Base-by-base conservation (phyloP, 768 basidiomycete genomes). In the Kwoniella sp. region DNA sequence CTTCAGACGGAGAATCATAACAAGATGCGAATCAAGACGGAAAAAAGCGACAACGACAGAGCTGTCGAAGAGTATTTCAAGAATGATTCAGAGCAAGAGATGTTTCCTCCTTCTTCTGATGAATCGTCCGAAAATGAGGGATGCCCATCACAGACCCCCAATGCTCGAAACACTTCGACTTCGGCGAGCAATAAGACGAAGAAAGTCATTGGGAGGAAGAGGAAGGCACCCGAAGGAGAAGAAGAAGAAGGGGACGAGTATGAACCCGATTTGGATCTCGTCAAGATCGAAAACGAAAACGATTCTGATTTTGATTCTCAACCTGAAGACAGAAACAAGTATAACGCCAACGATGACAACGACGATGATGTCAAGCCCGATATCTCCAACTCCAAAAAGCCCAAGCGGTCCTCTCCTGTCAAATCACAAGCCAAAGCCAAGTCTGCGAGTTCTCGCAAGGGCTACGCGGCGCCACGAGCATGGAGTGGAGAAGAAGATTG, bases 401-500 rank as follows among this genome's bases (percentile, higher is more conserved):
- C 40, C 40, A 44, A 44, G 17, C 40, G 17, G 4, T 10, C 40
- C 40, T 3, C 40, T 44, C 17, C 40, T 15, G 5, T 13, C 33
- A 6, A 33, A 5, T 44, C 40, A 3, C 40, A 6, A 19, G 3
- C 40, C 40, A 44, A 44, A 44, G 40, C 40, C 40, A 44, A 44
- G 40, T 10, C 17, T 6, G 8, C 40, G 40, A 44, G 19, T 53
- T 10, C 27, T 7, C 24, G 22, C 27, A 53, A 29, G 52, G 27
- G 12, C 15, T 53, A 15, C 15, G 30, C 52, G 29, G 52, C 27
- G 25, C 27, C 40, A 3, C 49, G 48, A 40, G 46, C 25, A 13
- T 64, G 63, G 63, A 22, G 26, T 15, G 56, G 30, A 10, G 57
- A 64, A 47, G 63, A 64, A 55, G 63, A 64, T 40, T 64, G 63